Percentiles rank a stretch among this genome's conserved stretches.
These are phyloP conservation scores for Coniophora puteana DNA, from an alignment of 1,284 basidiomycete genomes.

Conservation along the genomic window DNA sequence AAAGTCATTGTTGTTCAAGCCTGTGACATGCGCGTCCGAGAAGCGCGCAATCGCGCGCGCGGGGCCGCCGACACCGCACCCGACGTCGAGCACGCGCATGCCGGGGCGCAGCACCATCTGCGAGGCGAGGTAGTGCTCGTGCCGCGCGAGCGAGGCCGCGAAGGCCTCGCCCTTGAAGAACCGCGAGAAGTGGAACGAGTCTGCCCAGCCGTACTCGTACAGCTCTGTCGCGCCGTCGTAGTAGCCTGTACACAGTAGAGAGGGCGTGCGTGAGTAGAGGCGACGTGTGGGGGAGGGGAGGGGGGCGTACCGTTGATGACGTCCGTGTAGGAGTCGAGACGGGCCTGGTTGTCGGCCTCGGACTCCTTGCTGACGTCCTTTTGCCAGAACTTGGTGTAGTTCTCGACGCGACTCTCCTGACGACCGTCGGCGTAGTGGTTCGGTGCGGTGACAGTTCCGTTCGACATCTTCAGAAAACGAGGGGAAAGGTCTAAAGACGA, in stretches of 20 bases:
- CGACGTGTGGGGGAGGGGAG: not conserved
- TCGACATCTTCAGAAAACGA: not conserved
- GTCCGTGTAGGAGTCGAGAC: slow-evolving; percentile 85
- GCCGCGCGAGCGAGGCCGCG: slow-evolving; percentile 80
- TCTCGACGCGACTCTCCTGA: slow-evolving; percentile 78
- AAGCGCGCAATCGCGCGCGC: slow-evolving; percentile 95
- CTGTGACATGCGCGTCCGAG: slow-evolving; percentile 83
- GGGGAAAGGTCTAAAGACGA: not conserved
- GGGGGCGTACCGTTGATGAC: slow-evolving; percentile 81
- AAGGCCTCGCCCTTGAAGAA: slow-evolving; percentile 97
- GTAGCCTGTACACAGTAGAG: slow-evolving; percentile 56
- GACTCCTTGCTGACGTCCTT: slow-evolving; percentile 78
- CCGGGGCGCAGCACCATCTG: slow-evolving; percentile 82
- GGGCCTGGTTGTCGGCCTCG: slow-evolving; percentile 66
- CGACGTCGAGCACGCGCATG: slow-evolving; percentile 97
- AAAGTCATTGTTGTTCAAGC: slow-evolving; percentile 97
- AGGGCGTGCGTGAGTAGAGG: slow-evolving; percentile 6
- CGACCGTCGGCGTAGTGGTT: slow-evolving; percentile 60
- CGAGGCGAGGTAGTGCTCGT: slow-evolving; percentile 95
- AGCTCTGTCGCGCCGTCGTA: slow-evolving; percentile 96
- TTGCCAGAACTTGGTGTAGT: slow-evolving; percentile 95
- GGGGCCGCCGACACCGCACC: slow-evolving; percentile 97
- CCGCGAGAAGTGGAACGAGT: slow-evolving; percentile 97
- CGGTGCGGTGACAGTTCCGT: too few relatives aligned
- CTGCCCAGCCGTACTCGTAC: slow-evolving; percentile 95